Evolutionary conservation across 2,329 filamentous ascomycete species (phyloP).

Genomic region (Byssothecium circinans): DNA sequence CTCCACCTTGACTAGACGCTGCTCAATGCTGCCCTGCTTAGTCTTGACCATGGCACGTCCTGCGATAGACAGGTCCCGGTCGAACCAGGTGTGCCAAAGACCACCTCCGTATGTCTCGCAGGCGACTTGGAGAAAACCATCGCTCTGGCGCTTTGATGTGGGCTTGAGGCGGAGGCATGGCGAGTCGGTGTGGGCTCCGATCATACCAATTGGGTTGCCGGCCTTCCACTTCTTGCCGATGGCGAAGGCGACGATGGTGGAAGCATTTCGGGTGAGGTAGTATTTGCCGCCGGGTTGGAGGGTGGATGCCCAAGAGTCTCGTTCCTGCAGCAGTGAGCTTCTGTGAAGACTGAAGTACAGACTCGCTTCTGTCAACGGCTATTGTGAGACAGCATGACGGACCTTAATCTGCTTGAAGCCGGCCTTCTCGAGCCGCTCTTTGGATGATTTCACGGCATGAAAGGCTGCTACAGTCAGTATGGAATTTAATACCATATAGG

Average conservation of each 20-base stretch:
- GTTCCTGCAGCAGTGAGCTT: constrained; percentile 59
- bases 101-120: constrained; percentile 97
- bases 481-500: background rate
- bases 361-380: background rate
- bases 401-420: constrained; percentile 85
- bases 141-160: constrained; percentile 82
- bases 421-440: constrained; percentile 73
- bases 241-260: constrained; percentile 89
- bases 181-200: constrained; percentile 95
- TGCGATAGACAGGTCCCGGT: constrained; percentile 88
- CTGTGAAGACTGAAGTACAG: too few relatives aligned
- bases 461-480: constrained; percentile 64
- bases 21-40: constrained; percentile 71
- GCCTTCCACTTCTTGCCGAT: constrained; percentile 89
- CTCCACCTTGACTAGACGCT: constrained; percentile 87
- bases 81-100: constrained; percentile 98
- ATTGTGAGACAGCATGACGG: constrained; percentile 10
- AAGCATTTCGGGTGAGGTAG: constrained; percentile 91
- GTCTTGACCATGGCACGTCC: constrained; percentile 82
- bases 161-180: constrained; percentile 91
- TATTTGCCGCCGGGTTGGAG: constrained; percentile 90
- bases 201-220: constrained; percentile 86
- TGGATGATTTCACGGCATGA: constrained; percentile 83
- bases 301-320: constrained; percentile 80
- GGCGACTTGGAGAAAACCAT: constrained; percentile 90